phyloP scores from a whole-genome alignment of 192 early-diverging fungal species.

The Mortierella alpina region DNA sequence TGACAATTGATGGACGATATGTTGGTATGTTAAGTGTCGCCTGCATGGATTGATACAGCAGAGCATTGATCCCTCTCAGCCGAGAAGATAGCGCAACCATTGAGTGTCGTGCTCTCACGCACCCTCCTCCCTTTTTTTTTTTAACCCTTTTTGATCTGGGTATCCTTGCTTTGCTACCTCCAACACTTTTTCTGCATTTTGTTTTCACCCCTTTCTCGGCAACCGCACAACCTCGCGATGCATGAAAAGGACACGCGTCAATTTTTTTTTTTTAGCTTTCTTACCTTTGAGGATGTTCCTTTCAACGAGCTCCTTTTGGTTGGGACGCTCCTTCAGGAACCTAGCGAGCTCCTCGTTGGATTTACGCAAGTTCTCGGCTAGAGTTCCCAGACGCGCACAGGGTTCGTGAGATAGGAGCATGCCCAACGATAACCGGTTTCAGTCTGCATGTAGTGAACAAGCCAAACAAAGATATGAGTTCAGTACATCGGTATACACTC shows the following conservation, averaged over 20 bases:
- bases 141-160: background rate
- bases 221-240: too few relatives aligned
- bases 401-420: background rate
- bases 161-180: background rate
- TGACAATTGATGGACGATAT: background rate
- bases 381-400: background rate
- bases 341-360: slow-evolving; percentile 57
- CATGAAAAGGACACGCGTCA: too few relatives aligned
- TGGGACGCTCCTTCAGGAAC: slow-evolving; percentile 68
- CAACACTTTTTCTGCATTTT: background rate
- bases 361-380: slow-evolving; percentile 38
- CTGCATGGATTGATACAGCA: too few relatives aligned
- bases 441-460: background rate
- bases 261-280: too few relatives aligned
- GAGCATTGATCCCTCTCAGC: too few relatives aligned
- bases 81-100: too few relatives aligned
- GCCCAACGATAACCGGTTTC: background rate
- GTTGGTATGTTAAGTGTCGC: background rate
- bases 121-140: background rate
- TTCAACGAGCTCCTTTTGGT: slow-evolving; percentile 64
- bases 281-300: slow-evolving; percentile 70
- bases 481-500: too few relatives aligned
- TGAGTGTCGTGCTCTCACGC: slow-evolving; percentile 20
- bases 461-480: background rate
- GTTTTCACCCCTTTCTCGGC: background rate